Evolutionary conservation across 2,329 filamentous ascomycete genomes (phyloP).

Genomic region (Penicillium sp.): DNA sequence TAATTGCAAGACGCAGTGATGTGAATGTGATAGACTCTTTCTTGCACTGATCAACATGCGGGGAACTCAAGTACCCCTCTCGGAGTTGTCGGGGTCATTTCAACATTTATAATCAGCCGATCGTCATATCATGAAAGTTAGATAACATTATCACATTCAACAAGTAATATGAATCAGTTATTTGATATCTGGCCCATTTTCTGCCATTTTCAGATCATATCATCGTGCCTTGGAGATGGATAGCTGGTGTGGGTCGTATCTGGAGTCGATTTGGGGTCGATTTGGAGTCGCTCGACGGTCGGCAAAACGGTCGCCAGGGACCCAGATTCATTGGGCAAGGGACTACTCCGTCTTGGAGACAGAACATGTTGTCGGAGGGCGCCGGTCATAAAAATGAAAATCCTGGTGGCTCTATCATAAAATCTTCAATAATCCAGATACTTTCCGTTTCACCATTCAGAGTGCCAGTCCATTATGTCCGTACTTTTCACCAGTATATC

Average conservation of each 20-base stretch:
- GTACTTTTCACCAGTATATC: slow-evolving; percentile 32
- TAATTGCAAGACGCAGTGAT: background rate
- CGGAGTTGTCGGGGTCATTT: slow-evolving; percentile 9
- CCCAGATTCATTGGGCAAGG: background rate
- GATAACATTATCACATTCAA: background rate
- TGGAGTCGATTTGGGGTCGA: slow-evolving; percentile 8
- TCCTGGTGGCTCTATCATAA: background rate
- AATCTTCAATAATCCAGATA: slow-evolving; percentile 3
- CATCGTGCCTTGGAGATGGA: background rate
- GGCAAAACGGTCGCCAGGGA: slow-evolving; percentile 1
- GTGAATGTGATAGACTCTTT: background rate
- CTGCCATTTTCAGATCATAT: background rate
- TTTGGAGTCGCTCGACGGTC: slow-evolving; percentile 10
- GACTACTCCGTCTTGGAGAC: background rate
- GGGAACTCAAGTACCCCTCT: slow-evolving; percentile 10
- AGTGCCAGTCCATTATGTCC: slow-evolving; percentile 20
- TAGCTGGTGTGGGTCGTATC: slow-evolving; percentile 2
- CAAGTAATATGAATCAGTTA: background rate
- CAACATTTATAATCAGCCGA: background rate
- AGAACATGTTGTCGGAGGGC: slow-evolving; percentile 1
- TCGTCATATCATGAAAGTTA: background rate
- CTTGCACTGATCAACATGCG: slow-evolving; percentile 13
- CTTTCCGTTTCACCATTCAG: background rate
- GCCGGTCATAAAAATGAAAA: slow-evolving; percentile 7
- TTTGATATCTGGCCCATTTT: background rate